Conservation (phyloP, 2,329 filamentous ascomycete genomes). For the Fusarium zealandicum region DNA sequence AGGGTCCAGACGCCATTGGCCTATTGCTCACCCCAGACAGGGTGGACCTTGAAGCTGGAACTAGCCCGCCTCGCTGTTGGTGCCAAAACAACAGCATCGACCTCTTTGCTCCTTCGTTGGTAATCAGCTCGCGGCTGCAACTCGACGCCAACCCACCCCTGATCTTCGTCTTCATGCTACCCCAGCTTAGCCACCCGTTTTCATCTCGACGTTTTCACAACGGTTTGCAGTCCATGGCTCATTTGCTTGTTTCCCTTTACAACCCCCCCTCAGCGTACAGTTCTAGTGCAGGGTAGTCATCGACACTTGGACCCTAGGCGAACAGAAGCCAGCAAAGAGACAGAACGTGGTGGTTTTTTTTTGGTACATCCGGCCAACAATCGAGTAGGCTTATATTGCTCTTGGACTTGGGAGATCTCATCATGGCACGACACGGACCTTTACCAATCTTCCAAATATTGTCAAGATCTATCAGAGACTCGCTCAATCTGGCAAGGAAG, state of each 20-base stretch:
- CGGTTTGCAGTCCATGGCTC: conserved; percentile 18
- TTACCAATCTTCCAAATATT: neutral
- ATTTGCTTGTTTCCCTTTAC: conserved; percentile 8
- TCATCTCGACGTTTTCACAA: conserved; percentile 10
- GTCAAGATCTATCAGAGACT: conserved; percentile 21
- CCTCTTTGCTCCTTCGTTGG: conserved; percentile 21
- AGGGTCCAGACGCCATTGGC: conserved; percentile 21
- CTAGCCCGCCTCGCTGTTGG: conserved; percentile 16
- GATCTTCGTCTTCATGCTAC: conserved; percentile 17
- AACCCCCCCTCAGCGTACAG: conserved; percentile 3
- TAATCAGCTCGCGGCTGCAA: conserved; percentile 14
- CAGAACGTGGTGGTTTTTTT: neutral
- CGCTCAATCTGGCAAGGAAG: conserved; percentile 16
- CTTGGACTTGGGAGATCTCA: neutral
- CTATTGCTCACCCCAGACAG: conserved; percentile 13
- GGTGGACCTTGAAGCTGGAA: conserved; percentile 25
- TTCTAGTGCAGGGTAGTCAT: conserved; percentile 9
- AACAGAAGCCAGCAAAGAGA: neutral
- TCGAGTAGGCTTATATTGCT: neutral
- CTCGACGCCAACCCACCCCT: conserved; percentile 12
- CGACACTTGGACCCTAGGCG: neutral
- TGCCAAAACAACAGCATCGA: conserved; percentile 19
- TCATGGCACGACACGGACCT: neutral
- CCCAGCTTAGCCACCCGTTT: conserved; percentile 15
- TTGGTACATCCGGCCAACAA: neutral